Evolutionary conservation across 2,329 filamentous ascomycete genomes (phyloP), one percentile per base, ranked within the genome.

Genomic region (Achaetomium macrosporum): DNA sequence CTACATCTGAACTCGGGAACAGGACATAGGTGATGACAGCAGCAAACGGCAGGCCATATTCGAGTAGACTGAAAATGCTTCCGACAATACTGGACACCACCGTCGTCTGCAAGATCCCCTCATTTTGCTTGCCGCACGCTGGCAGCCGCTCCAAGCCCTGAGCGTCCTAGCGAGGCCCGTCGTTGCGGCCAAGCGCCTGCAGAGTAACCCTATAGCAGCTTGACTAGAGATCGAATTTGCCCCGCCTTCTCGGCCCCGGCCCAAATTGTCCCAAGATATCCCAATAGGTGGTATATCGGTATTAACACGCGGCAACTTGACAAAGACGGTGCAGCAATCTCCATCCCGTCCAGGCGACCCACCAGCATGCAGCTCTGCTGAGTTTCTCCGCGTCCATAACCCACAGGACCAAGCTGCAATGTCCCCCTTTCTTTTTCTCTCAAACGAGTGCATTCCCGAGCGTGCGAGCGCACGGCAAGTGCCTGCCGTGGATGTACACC

Each of bases 131-230:
- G 50, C 50, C 13, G 35, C 52, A 46, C 39, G 43, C 42, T 41
- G 47, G 44, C 40, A 39, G 39, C 44, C 35, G 46, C 42, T 55
- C 39, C 41, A 46, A 51, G 45, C 36, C 54, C 45, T 49, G 17
- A 19, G 16, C 40, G 35, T 12, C 40, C 51, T 44, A 19, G 35
- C 30, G 40, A 54, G 58, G 57, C 59, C 61, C 54, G 39, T 60
- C 55, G 25, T 54, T 17, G 48, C 45, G 57, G 54, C 61, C 61
- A 58, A 55, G 54, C 60, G 58, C 48, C 51, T 55, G 54, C 50
- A 54, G 40, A 29, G 45, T 44, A 53, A 50, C 50, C 41, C 50
- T 55, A n/a, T 54, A 54, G 48, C 30, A 40, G 37, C 20, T 50
- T 17, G 35, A 20, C 49, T 9, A 42, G 44, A 51, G 31, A 55